phyloP scores from a whole-genome alignment of 352 stramenopile genomes.

The Globisporangium nodosum region DNA sequence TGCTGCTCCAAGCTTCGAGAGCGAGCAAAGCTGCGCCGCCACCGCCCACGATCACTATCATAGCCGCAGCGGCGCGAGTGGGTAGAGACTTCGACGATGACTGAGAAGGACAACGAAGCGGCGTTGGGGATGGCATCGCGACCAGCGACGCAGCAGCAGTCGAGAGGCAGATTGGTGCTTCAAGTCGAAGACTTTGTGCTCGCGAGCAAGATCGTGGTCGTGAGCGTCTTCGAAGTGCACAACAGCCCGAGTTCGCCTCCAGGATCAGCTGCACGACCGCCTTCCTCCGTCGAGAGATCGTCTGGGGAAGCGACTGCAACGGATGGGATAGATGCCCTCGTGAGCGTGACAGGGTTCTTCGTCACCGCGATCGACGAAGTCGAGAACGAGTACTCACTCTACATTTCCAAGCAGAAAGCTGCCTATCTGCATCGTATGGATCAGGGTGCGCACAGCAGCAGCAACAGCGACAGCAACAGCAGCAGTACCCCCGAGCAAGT shows the following conservation, averaged over 20 bases:
- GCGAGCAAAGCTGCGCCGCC: too few species aligned
- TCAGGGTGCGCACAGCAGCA: constrained; percentile 11
- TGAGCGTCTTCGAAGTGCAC: constrained; percentile 32
- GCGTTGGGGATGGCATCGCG: neutral
- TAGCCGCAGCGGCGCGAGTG: neutral
- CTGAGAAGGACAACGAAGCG: neutral
- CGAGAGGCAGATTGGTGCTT: constrained; percentile 24
- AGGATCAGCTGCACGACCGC: neutral
- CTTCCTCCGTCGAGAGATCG: neutral
- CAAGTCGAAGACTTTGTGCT: constrained; percentile 27
- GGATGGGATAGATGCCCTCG: neutral
- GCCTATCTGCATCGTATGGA: constrained; percentile 33
- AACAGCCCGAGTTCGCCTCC: constrained; percentile 9
- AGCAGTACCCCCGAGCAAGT: neutral
- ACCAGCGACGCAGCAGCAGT: constrained; percentile 4
- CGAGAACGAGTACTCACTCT: constrained; percentile 63
- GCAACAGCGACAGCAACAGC: neutral
- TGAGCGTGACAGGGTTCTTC: constrained; percentile 26
- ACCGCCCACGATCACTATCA: neutral
- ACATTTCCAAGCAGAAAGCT: constrained; percentile 36
- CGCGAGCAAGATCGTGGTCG: constrained; percentile 25
- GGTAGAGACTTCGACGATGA: neutral
- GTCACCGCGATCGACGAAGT: constrained; percentile 56
- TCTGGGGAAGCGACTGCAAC: neutral
- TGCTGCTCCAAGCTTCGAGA: too few species aligned